These are phyloP conservation scores for Xylaria sp. DNA, from an alignment of 2,329 filamentous ascomycete genomes.

Conservation along the genomic window DNA sequence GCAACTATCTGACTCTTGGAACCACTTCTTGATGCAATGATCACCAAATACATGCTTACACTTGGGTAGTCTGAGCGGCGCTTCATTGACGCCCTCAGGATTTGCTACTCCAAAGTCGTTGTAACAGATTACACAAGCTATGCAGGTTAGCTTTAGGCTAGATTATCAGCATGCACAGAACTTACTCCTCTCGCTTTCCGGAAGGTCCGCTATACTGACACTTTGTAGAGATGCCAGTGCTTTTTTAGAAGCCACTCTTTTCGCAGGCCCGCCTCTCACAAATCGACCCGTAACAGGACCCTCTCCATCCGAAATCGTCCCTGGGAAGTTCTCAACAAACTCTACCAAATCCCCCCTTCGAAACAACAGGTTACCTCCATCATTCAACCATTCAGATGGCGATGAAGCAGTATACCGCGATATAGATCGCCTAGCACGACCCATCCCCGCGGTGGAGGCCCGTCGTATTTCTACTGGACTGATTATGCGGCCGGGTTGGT, in stretches of 20 bases:
- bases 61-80: slow-evolving; percentile 66
- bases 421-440: slow-evolving; percentile 26
- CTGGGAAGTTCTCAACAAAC: slow-evolving; percentile 27
- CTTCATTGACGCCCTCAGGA: slow-evolving; percentile 68
- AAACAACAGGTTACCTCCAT: slow-evolving; percentile 6
- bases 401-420: slow-evolving; percentile 19
- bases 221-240: slow-evolving; percentile 60
- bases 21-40: slow-evolving; percentile 73
- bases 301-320: slow-evolving; percentile 41
- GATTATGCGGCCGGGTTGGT: slow-evolving; percentile 19
- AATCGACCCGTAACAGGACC: slow-evolving; percentile 56
- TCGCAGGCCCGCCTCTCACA: slow-evolving; percentile 57
- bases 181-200: slow-evolving; percentile 61
- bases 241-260: slow-evolving; percentile 59
- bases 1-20: slow-evolving; percentile 70
- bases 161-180: slow-evolving; percentile 5
- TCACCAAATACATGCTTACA: slow-evolving; percentile 74
- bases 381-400: slow-evolving; percentile 26
- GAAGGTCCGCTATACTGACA: slow-evolving; percentile 57
- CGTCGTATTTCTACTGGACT: slow-evolving; percentile 35
- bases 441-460: slow-evolving; percentile 18
- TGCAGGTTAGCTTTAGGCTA: slow-evolving; percentile 35
- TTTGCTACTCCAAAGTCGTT: slow-evolving; percentile 67
- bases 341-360: slow-evolving; percentile 33
- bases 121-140: slow-evolving; percentile 72